Percentiles rank a stretch among this genome's conserved stretches.
Conservation (phyloP, 345 rosid species). For the Cardamine occulta region DNA sequence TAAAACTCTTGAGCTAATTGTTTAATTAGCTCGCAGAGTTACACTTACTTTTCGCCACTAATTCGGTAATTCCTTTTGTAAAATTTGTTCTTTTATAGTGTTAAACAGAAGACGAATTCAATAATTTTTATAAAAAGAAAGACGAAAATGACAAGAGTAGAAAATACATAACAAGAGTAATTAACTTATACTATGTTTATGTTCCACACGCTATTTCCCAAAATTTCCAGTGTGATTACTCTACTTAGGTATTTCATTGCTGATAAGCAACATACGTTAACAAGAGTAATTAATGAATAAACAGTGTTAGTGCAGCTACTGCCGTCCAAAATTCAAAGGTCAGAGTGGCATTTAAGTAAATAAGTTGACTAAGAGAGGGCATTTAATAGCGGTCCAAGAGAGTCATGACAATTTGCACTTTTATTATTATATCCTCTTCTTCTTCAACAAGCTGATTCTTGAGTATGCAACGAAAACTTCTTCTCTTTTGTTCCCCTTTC, state of each 20-base stretch:
- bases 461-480: conserved; percentile 33
- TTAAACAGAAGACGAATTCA: neutral
- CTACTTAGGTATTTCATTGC: neutral
- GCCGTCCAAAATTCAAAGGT: conserved; percentile 35
- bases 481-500: conserved; percentile 25
- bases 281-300: conserved; percentile 2
- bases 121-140: neutral
- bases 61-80: neutral
- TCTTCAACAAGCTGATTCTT: conserved; percentile 37
- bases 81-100: neutral
- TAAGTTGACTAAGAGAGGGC: neutral
- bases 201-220: neutral
- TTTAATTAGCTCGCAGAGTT: neutral
- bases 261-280: conserved; percentile 1
- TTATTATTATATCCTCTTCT: conserved; percentile 30
- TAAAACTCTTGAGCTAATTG: neutral
- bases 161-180: neutral
- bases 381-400: neutral
- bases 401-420: conserved; percentile 42
- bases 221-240: neutral
- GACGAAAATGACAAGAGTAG: conserved; percentile 4
- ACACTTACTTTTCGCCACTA: neutral
- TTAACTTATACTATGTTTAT: neutral
- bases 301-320: conserved; percentile 15
- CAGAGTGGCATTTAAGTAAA: conserved; percentile 37